A percentile compares a stretch with the other conserved stretches of the same genome.
Evolutionary conservation across 441 rosid species (phyloP).

Genomic region (Cnidoscolus chayamansa): DNA sequence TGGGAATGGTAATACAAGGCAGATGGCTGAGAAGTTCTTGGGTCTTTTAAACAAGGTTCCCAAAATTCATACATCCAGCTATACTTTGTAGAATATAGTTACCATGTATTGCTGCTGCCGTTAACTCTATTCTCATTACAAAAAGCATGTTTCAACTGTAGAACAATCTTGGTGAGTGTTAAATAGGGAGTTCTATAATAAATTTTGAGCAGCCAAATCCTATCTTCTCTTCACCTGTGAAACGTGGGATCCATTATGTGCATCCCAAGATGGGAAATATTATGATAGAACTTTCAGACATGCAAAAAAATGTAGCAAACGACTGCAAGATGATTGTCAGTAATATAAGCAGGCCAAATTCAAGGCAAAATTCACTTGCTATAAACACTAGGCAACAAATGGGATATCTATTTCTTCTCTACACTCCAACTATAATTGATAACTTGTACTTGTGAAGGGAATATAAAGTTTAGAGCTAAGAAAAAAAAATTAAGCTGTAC

Average conservation of each 20-base stretch:
- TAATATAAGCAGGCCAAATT: neutral
- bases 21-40: constrained; percentile 79
- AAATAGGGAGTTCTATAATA: neutral
- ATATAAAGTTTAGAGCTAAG: neutral
- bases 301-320: neutral
- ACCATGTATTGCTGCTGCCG: neutral
- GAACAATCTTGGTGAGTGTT: neutral
- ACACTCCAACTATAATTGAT: neutral
- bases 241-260: neutral
- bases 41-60: constrained; percentile 78
- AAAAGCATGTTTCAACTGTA: neutral
- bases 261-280: neutral
- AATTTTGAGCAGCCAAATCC: neutral
- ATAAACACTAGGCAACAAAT: neutral
- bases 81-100: constrained; percentile 25
- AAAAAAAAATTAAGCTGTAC: neutral
- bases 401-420: neutral
- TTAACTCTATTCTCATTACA: neutral
- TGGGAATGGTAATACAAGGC: constrained; percentile 56
- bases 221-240: neutral
- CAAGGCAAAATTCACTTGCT: neutral
- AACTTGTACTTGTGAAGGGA: neutral
- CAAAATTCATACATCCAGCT: constrained; percentile 34
- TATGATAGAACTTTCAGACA: neutral
- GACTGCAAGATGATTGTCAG: neutral